Evolutionary conservation across 139 green algal genomes (phyloP), one percentile per base, ranked within the genome.

Genomic region (Gonium pectorale): DNA sequence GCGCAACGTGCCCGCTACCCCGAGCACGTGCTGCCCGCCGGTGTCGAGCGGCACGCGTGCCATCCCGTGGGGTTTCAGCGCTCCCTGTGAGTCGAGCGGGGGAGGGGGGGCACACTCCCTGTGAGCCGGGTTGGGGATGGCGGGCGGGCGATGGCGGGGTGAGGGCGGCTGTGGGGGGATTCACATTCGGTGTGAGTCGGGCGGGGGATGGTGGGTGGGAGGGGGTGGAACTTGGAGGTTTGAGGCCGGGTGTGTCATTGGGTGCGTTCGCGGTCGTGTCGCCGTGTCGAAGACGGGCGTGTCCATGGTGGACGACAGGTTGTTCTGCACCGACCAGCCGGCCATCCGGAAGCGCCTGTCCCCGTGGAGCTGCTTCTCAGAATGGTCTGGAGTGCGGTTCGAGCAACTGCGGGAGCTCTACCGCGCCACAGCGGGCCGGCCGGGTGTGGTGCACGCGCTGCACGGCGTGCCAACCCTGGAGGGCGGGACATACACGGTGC

Each of bases 1-100:
- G 70, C 70, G 21, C 70, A 79, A 31, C 17, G 22, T 13, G 44
- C 70, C 31, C 46, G n/a, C 44, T 79, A 79, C 31, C 70, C 70
- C 46, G 31, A 15, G 70, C 17, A 44, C 70, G 70, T 79, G 70
- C 44, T 79, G 44, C 70, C 70, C n/a, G 70, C 46, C n/a, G n/a
- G n/a, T n/a, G n/a, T n/a, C n/a, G n/a, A n/a, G n/a, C n/a, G n/a
- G n/a, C n/a, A n/a, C n/a, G n/a, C n/a, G n/a, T n/a, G n/a, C n/a
- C n/a, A n/a, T n/a, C n/a, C n/a, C n/a, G n/a, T n/a, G n/a, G n/a
- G n/a, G n/a, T n/a, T n/a, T n/a, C n/a, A n/a, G n/a, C n/a, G n/a
- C n/a, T n/a, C n/a, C n/a, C n/a, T n/a, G n/a, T n/a, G n/a, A n/a
- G n/a, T n/a, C n/a, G n/a, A n/a, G n/a, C n/a, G n/a, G n/a, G n/a